Percentiles rank a stretch among this genome's conserved stretches.
Conservation (phyloP, 352 stramenopile species). For the Globisporangium radiosum region DNA sequence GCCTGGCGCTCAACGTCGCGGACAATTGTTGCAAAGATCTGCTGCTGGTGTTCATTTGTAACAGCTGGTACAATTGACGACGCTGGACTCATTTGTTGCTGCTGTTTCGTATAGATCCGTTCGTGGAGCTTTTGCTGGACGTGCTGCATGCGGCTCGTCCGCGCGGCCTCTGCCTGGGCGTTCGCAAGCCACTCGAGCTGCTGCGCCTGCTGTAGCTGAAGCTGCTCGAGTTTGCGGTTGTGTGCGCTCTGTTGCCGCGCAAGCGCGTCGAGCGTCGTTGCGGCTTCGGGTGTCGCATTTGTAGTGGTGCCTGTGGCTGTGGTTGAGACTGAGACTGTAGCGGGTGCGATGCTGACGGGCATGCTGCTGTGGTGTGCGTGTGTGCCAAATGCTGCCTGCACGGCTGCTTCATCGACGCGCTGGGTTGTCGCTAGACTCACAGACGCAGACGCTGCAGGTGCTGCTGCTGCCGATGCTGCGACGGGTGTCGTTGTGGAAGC, state of each 20-base stretch:
- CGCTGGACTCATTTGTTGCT: neutral
- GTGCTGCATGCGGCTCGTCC: conserved; percentile 28
- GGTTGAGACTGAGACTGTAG: neutral
- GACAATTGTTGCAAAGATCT: conserved; percentile 31
- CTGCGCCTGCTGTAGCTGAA: conserved; percentile 19
- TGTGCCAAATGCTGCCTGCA: conserved; percentile 2
- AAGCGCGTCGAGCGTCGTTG: conserved; percentile 21
- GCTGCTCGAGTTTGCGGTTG: conserved; percentile 23
- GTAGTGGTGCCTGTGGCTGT: neutral
- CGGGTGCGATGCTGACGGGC: neutral
- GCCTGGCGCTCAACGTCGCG: conserved; percentile 38
- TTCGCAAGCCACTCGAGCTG: conserved; percentile 10
- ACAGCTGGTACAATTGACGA: neutral
- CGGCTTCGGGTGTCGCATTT: neutral
- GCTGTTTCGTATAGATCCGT: conserved; percentile 22
- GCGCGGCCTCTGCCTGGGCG: conserved; percentile 8
- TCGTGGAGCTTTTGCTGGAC: conserved; percentile 35
- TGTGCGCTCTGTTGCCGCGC: conserved; percentile 35
- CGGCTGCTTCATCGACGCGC: neutral
- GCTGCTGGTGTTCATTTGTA: conserved; percentile 15
- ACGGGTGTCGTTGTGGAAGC: neutral
- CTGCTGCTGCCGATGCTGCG: neutral
- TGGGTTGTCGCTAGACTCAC: neutral
- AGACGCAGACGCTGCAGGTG: neutral
- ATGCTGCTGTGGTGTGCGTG: conserved; percentile 4